Base-by-base conservation (phyloP, 2,329 filamentous ascomycete species). In the Claviceps fusiformis region DNA sequence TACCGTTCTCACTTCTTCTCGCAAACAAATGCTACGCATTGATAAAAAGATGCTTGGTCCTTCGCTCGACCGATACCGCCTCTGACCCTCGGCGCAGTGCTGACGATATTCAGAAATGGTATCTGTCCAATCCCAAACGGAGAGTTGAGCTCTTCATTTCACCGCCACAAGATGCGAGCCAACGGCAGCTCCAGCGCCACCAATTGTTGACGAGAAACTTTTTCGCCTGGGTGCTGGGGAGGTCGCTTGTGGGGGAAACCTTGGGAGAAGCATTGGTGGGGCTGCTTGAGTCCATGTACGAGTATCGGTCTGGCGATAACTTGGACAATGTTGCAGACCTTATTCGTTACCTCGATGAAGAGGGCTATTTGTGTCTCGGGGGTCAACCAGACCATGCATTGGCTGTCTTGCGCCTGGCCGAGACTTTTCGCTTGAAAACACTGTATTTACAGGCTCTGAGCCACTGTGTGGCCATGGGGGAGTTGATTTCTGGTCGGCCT, bases 391-490 rank as follows among this genome's bases (percentile, higher is more conserved):
- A 83, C 53, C 82, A 90, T 63, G 83, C 87, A 0, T 65, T 90
- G 43, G 86, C 83, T 0, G 72, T 84, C 48, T 70, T 92, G 13
- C 78, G 79, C 52, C 76, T 89, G 47, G 82, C 86, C 2, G 87
- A 92, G 63, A 71, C 75, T 27, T 84, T 83, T 59, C 77, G 79
- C 53, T 68, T 86, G 31, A 74, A 73, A 54, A 76, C 81, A n/a
- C 68, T 88, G 13, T 92, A 88, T 73, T 76, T 83, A 11, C 79
- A 87, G 62, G 83, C 87, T 0, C 89, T 91, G 67, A 77, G 80
- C 15, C 88, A 93, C 63, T 89, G 87, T 63, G 84, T 86, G 41
- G 88, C 87, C 47, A 90, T 92, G 87, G 79, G 78, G 57, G 80
- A 86, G 24, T 72, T 73, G 31, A 58, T 91, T 5, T 71, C 74